Conservation (phyloP, 805 yeast genomes). For the Wickerhamomyces sydowiorum region DNA sequence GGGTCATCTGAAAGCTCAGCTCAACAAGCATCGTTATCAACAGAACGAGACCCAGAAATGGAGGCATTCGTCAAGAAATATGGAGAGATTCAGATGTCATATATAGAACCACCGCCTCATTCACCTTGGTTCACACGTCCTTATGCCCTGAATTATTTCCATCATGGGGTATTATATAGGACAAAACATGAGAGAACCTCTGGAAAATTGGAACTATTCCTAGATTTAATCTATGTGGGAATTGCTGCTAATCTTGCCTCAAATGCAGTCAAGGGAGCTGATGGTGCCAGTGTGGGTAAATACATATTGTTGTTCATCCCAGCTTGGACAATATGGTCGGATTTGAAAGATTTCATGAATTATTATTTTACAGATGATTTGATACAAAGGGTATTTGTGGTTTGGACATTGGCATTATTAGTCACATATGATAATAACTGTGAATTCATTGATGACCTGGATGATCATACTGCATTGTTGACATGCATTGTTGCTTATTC, state of each 20-base stretch:
- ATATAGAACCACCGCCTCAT: conserved; percentile 35
- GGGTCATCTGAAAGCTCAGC: neutral
- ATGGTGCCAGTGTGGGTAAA: conserved; percentile 39
- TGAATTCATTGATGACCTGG: conserved; percentile 28
- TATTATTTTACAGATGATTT: conserved; percentile 58
- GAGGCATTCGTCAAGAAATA: conserved; percentile 39
- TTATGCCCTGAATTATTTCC: conserved; percentile 55
- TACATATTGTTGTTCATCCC: conserved; percentile 50
- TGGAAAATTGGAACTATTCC: conserved; percentile 48
- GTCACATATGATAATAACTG: conserved; percentile 49
- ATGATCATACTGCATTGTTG: conserved; percentile 30
- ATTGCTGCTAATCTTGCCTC: conserved; percentile 55
- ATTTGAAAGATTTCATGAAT: conserved; percentile 56
- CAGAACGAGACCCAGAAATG: conserved; percentile 8
- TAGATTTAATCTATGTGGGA: conserved; percentile 61
- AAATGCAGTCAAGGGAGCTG: conserved; percentile 44
- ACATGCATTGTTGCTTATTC: conserved; percentile 33
- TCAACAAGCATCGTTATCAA: neutral
- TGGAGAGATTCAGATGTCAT: conserved; percentile 42
- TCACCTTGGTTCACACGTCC: conserved; percentile 40
- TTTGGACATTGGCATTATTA: conserved; percentile 47
- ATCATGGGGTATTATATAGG: conserved; percentile 48
- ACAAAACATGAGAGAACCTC: conserved; percentile 51
- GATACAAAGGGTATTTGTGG: conserved; percentile 42
- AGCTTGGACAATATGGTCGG: conserved; percentile 63